Evolutionary conservation across 306 rosid species (phyloP).

Genomic region (Quercus mongolica): DNA sequence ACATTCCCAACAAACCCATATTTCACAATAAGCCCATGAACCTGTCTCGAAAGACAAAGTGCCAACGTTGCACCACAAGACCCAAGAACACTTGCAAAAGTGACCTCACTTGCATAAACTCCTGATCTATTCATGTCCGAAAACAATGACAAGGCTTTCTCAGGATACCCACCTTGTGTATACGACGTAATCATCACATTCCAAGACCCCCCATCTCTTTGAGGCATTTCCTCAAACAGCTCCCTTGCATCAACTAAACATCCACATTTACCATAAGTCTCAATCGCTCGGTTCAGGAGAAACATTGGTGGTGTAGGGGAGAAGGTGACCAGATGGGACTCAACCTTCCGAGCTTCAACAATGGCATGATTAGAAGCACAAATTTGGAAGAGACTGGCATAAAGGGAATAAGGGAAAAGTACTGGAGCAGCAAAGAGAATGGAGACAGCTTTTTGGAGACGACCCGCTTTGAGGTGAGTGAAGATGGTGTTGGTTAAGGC

Average conservation of each 20-base stretch:
- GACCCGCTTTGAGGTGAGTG: constrained; percentile 30
- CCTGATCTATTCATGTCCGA: constrained; percentile 37
- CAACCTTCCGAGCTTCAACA: too few relatives aligned
- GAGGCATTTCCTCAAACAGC: too few relatives aligned
- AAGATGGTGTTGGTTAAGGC: constrained; percentile 28
- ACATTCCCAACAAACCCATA: constrained; percentile 55
- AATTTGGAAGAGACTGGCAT: too few relatives aligned
- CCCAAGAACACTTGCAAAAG: constrained; percentile 59
- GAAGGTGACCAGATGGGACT: too few relatives aligned
- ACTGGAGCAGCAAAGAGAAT: too few relatives aligned
- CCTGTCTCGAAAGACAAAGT: constrained; percentile 42
- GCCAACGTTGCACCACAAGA: constrained; percentile 46
- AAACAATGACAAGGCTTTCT: constrained; percentile 36
- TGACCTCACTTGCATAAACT: constrained; percentile 39
- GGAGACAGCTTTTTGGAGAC: constrained; percentile 43
- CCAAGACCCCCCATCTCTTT: constrained; percentile 49
- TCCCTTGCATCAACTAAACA: too few relatives aligned
- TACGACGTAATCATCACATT: constrained; percentile 56
- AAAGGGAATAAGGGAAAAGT: too few relatives aligned
- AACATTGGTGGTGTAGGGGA: too few relatives aligned
- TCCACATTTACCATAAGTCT: too few relatives aligned
- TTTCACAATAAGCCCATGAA: constrained; percentile 50
- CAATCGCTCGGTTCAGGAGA: too few relatives aligned
- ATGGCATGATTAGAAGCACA: too few relatives aligned
- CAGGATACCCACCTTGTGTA: constrained; percentile 30